phyloP scores from a whole-genome alignment of 1,284 basidiomycete species.

The Apiotrichum akiyoshidainum region DNA sequence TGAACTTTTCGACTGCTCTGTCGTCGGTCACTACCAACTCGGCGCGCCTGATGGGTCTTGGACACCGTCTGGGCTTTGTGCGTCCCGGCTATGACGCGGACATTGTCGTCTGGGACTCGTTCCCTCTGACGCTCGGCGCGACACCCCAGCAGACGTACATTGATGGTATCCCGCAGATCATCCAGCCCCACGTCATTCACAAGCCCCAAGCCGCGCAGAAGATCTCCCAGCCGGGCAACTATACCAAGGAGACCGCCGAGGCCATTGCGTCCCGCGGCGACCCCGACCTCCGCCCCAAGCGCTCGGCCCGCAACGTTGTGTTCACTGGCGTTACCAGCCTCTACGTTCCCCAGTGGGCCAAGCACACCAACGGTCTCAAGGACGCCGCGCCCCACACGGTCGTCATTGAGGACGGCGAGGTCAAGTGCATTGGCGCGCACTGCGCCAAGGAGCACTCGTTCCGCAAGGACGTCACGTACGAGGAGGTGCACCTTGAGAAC shows the following conservation, averaged over 20 bases:
- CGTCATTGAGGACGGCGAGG: constrained; percentile 47
- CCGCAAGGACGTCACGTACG: constrained; percentile 12
- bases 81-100: constrained; percentile 60
- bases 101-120: constrained; percentile 84
- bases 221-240: constrained; percentile 36
- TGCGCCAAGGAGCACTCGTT: constrained; percentile 17
- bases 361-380: neutral
- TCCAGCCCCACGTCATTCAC: constrained; percentile 35
- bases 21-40: constrained; percentile 74
- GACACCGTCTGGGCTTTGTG: constrained; percentile 75
- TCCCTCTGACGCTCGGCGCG: constrained; percentile 68
- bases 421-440: constrained; percentile 44
- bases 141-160: constrained; percentile 61
- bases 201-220: constrained; percentile 46
- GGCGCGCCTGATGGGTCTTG: constrained; percentile 70
- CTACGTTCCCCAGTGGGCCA: constrained; percentile 20
- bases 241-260: constrained; percentile 41
- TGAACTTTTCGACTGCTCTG: constrained; percentile 44
- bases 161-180: constrained; percentile 56
- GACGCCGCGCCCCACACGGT: constrained; percentile 10
- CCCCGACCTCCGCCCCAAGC: constrained; percentile 42
- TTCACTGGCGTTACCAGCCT: constrained; percentile 47
- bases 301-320: constrained; percentile 34
- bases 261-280: constrained; percentile 44
- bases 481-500: constrained; percentile 49